Evolutionary conservation across 176 grass and related monocot species (phyloP).

Genomic region (sorghum (Sorghum bicolor)): Sorghum_bicolor_NCBIv3 NC_012874.2:68713501-68714000

Average conservation of each 20-base stretch:
- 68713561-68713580: neutral
- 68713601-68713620: neutral
- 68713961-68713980: neutral
- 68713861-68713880: neutral
- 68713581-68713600: neutral
- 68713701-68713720: conserved; percentile 11
- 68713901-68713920: neutral
- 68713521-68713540: neutral
- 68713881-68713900: conserved; percentile 20
- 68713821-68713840: neutral
- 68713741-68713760: neutral
- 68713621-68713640: neutral
- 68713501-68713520: neutral
- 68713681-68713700: conserved; percentile 21
- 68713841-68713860: neutral
- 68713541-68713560: neutral
- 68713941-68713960: neutral
- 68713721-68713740: conserved; percentile 8
- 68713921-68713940: neutral
- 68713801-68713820: neutral
- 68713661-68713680: conserved; percentile 10
- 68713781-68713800: neutral
- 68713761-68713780: neutral
- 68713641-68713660: neutral
- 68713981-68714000: too few species aligned